Evolutionary conservation across 371 early-diverging fungal species (phyloP).

Genomic region (Actinomucor elegans): DNA sequence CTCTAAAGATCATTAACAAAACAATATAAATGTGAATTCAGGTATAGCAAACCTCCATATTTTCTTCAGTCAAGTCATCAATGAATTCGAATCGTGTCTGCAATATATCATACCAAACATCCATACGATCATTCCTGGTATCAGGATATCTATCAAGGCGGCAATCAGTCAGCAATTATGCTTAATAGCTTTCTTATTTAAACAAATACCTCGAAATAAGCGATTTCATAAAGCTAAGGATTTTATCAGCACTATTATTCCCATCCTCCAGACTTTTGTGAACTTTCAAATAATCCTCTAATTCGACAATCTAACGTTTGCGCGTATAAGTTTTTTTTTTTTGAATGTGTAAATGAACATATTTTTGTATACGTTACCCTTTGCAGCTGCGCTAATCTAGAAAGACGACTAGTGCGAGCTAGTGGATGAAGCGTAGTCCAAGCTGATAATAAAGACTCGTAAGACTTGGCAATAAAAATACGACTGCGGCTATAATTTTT

Average conservation of each 20-base stretch:
- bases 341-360: background rate
- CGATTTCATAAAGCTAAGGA: constrained; percentile 16
- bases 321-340: background rate
- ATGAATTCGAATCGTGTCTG: constrained; percentile 34
- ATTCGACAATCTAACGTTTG: constrained; percentile 50
- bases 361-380: constrained; percentile 33
- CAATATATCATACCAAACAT: constrained; percentile 54
- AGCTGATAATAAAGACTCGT: constrained; percentile 46
- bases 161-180: too few species aligned
- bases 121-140: constrained; percentile 38
- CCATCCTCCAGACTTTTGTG: constrained; percentile 35
- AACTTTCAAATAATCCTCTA: constrained; percentile 58
- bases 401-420: constrained; percentile 47
- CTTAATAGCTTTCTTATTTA: background rate
- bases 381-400: constrained; percentile 49
- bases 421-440: constrained; percentile 61
- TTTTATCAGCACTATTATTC: background rate
- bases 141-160: constrained; percentile 34
- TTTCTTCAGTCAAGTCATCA: constrained; percentile 11
- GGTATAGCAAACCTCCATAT: background rate
- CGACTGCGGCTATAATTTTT: constrained; percentile 54
- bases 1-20: background rate
- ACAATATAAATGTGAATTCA: too few species aligned
- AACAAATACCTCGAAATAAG: constrained; percentile 14
- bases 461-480: constrained; percentile 52